Evolutionary conservation across 1,284 basidiomycete genomes (phyloP), one percentile per base, ranked within the genome.

Genomic region (Flammula alnicola): DNA sequence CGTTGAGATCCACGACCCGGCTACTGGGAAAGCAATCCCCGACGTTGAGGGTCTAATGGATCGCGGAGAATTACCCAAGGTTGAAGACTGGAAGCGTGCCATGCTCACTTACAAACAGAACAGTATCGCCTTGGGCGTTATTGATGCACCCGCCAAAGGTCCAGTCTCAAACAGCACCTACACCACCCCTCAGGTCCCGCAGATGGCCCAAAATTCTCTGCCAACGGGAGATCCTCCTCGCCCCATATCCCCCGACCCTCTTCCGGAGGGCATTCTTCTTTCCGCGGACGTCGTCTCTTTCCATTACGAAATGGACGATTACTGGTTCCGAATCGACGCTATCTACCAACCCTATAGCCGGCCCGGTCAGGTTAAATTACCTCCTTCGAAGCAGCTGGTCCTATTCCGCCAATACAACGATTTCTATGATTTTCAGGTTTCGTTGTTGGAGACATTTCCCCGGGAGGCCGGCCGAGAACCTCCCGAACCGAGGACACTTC

Each of bases 71-170:
- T 79, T 99, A 10, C 97, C 97, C 17, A 88, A 86, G 58, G 95
- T 99, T 10, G 96, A 98, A 66, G 95, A 98, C 58, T 99, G 97
- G 97, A 98, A 98, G 69, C 87, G 88, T 64, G 90, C 92, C 45
- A 93, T 98, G 74, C 84, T 95, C 49, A 90, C 83, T 59, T 98
- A 98, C 78, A 98, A 98, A 73, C 93, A 94, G 58, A 95, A 90
- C 64, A 94, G 93, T 64, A 99, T 99, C 63, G 83, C 95, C 2
- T 81, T 99, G 3, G 97, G 97, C 22, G 86, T 92, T 36, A 82
- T 98, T 62, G 95, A 98, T 55, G 79, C 78, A 45, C 71, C 73
- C 4, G 68, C 17, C 44, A 74, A 76, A 29, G 65, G 73, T 11
- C 68, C 78, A 0, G 71, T 78, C 25, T 64, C 71, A 30, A 67